Evolutionary conservation across 352 stramenopile genomes (phyloP).

Genomic region (Phytophthora nicotianae): DNA sequence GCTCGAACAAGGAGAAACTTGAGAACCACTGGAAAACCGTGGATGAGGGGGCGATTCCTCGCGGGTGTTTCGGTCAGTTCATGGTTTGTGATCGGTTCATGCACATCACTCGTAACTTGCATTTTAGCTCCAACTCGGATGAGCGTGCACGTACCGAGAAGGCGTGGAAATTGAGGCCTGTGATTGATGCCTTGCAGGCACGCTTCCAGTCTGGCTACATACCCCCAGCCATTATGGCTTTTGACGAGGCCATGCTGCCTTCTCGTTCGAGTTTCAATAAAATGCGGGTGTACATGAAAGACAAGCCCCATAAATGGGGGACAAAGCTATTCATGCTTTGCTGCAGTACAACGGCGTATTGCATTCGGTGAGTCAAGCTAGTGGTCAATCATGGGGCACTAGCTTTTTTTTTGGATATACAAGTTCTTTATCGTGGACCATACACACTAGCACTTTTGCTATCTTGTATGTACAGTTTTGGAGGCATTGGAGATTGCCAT

Average conservation of each 20-base stretch:
- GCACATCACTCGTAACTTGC: conserved; percentile 5
- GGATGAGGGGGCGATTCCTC: not conserved
- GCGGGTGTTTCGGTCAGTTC: conserved; percentile 1
- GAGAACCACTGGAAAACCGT: not conserved
- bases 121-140: not conserved
- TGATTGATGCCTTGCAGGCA: not conserved
- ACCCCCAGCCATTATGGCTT: not conserved
- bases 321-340: not conserved
- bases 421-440: not conserved
- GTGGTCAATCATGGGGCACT: not conserved
- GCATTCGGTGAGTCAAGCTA: not conserved
- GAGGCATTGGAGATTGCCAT: no score
- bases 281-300: not conserved
- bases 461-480: not conserved
- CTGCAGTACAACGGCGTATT: not conserved
- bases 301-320: not conserved
- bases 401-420: not conserved
- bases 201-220: not conserved
- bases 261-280: not conserved
- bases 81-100: not conserved
- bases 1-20: conserved; percentile 5
- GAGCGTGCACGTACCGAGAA: not conserved
- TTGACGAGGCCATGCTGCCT: not conserved
- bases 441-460: not conserved
- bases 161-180: not conserved